phyloP scores from a whole-genome alignment of 345 rosid species.

The Draba incana region DNA sequence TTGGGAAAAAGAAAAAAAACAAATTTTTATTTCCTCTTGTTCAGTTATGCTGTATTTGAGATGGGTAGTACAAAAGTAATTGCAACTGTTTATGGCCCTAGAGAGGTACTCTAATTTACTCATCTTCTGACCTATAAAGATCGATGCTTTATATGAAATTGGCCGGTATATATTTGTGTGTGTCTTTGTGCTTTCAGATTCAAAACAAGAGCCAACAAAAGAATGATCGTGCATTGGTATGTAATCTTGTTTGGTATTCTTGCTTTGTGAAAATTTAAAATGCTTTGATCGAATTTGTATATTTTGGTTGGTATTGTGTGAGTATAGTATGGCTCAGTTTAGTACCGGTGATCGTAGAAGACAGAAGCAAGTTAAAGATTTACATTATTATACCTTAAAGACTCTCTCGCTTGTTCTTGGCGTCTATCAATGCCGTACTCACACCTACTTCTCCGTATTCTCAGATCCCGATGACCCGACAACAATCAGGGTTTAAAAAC shows the following conservation, averaged over 20 bases:
- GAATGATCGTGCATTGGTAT: slow-evolving; percentile 73
- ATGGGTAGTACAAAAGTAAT: slow-evolving; percentile 98
- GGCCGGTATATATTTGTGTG: slow-evolving; percentile 3
- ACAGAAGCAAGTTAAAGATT: slow-evolving; percentile 44
- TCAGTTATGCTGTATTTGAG: slow-evolving; percentile 88
- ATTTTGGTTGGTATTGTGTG: slow-evolving; percentile 52
- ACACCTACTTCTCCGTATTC: slow-evolving; percentile 90
- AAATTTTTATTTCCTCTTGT: background rate
- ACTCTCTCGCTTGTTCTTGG: too few relatives aligned
- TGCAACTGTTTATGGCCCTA: slow-evolving; percentile 95
- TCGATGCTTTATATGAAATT: slow-evolving; percentile 3
- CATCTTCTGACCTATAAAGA: background rate
- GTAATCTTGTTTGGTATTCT: slow-evolving; percentile 4
- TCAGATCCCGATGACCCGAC: slow-evolving; percentile 67
- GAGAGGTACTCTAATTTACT: slow-evolving; percentile 62
- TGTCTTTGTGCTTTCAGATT: slow-evolving; percentile 47
- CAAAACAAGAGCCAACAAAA: slow-evolving; percentile 78
- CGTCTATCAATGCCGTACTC: slow-evolving; percentile 54
- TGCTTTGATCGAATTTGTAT: background rate
- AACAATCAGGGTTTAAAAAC: background rate
- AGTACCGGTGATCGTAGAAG: slow-evolving; percentile 92
- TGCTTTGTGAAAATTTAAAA: background rate
- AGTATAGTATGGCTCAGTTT: slow-evolving; percentile 96
- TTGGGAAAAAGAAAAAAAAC: background rate
- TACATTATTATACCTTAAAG: too few relatives aligned